phyloP scores from a whole-genome alignment of 192 early-diverging fungal genomes.

The Geranomyces michiganensis region DNA sequence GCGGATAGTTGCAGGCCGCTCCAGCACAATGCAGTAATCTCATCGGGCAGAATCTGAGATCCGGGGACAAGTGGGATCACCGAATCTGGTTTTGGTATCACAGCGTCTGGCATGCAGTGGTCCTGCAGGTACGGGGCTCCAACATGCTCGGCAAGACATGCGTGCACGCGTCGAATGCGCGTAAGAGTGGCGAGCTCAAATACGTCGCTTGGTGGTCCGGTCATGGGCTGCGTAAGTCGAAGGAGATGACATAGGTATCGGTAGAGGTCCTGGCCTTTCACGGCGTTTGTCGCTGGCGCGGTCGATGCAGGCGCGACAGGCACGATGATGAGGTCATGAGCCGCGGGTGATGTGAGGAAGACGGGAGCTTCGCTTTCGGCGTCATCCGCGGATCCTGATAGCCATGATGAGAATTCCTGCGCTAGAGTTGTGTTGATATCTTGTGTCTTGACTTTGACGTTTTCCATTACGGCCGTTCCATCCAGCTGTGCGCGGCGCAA shows the following conservation, averaged over 20 bases:
- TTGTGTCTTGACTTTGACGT: slow-evolving; percentile 20
- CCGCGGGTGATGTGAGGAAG: neutral
- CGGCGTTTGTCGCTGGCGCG: neutral
- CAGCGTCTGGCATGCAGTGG: slow-evolving; percentile 2
- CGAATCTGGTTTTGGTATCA: slow-evolving; percentile 8
- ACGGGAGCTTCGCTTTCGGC: neutral
- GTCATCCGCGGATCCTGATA: neutral
- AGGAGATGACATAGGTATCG: slow-evolving; percentile 9
- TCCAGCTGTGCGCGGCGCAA: slow-evolving; percentile 10
- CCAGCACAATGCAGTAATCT: slow-evolving; percentile 6
- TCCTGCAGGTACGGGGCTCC: slow-evolving; percentile 33
- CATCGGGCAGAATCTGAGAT: slow-evolving; percentile 16
- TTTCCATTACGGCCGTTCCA: neutral
- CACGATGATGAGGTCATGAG: neutral
- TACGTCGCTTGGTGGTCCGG: neutral
- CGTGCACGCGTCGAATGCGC: slow-evolving; percentile 22
- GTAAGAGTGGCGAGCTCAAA: neutral
- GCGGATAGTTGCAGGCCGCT: neutral
- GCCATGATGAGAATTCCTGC: slow-evolving; percentile 4
- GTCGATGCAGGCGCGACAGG: neutral
- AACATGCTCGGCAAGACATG: slow-evolving; percentile 28
- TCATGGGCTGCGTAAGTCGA: neutral
- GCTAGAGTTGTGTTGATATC: neutral
- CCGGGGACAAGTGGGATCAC: slow-evolving; percentile 1
- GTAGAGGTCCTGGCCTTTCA: neutral